phyloP scores from a whole-genome alignment of 2,329 filamentous ascomycete genomes.

The Xylaria sp. region DNA sequence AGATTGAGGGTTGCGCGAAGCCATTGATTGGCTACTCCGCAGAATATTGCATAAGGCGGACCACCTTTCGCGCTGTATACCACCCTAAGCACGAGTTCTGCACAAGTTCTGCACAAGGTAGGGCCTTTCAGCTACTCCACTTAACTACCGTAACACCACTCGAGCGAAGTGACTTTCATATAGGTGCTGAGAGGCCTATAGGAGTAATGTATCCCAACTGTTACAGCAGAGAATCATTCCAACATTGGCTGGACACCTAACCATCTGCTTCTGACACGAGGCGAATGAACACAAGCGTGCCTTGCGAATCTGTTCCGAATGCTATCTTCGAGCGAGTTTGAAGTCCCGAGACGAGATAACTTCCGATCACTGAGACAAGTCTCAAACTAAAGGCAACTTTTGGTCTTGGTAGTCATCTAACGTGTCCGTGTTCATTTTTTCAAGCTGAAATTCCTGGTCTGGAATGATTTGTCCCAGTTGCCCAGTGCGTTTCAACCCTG shows the following conservation, averaged over 20 bases:
- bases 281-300: background rate
- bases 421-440: background rate
- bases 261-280: background rate
- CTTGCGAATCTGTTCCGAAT: background rate
- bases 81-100: background rate
- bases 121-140: slow-evolving; percentile 14
- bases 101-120: background rate
- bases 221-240: background rate
- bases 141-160: background rate
- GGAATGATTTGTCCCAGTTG: slow-evolving; percentile 6
- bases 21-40: slow-evolving; percentile 27
- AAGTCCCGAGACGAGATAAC: slow-evolving; percentile 1
- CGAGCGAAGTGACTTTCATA: background rate
- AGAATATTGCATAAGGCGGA: slow-evolving; percentile 3
- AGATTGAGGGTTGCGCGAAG: slow-evolving; percentile 1
- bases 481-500: background rate
- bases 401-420: background rate
- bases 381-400: slow-evolving; percentile 5
- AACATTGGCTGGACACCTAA: background rate
- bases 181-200: background rate
- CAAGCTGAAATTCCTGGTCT: background rate
- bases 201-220: background rate
- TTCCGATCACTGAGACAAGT: slow-evolving; percentile 16
- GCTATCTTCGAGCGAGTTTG: background rate
- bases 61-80: background rate